These are phyloP conservation scores for Stipa capillata DNA, from an alignment of 176 grass and related monocot genomes.

Conservation along the genomic window DNA sequence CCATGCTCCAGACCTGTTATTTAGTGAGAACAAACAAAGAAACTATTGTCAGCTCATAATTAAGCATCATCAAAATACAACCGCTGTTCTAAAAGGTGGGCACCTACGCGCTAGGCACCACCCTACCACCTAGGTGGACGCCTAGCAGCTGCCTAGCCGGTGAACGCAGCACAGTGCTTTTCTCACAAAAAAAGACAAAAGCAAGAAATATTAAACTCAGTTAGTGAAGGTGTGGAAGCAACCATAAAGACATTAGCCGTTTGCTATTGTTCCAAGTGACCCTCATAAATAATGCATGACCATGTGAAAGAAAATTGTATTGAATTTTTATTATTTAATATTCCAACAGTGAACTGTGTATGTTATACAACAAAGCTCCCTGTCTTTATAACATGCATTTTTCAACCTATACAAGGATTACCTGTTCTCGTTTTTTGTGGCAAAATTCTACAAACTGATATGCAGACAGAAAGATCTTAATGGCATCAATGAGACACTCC, in stretches of 20 bases:
- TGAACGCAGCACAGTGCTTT: not conserved
- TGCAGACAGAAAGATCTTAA: not conserved
- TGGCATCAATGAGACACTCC: not conserved
- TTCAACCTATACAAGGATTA: not conserved
- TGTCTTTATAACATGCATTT: not conserved
- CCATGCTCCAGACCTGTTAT: constrained; percentile 32
- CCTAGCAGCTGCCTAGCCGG: not conserved
- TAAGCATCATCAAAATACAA: constrained; percentile 8
- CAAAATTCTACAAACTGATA: not conserved
- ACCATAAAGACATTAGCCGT: not conserved
- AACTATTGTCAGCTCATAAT: constrained; percentile 6
- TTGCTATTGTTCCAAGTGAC: not conserved
- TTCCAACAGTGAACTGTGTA: not conserved
- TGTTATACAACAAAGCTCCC: not conserved
- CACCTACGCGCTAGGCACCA: not conserved
- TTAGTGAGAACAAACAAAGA: constrained; percentile 2
- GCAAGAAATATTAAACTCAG: not conserved
- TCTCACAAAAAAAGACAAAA: not conserved
- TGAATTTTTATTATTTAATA: not conserved
- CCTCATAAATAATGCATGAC: not conserved
- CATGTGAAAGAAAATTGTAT: not conserved
- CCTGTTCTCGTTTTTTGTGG: not conserved
- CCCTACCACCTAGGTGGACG: no score
- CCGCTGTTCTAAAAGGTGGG: not conserved
- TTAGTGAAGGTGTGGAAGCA: not conserved